These are phyloP conservation scores for Gonapodya prolifera DNA, from an alignment of 192 early-diverging fungal genomes.

Conservation along the genomic window DNA sequence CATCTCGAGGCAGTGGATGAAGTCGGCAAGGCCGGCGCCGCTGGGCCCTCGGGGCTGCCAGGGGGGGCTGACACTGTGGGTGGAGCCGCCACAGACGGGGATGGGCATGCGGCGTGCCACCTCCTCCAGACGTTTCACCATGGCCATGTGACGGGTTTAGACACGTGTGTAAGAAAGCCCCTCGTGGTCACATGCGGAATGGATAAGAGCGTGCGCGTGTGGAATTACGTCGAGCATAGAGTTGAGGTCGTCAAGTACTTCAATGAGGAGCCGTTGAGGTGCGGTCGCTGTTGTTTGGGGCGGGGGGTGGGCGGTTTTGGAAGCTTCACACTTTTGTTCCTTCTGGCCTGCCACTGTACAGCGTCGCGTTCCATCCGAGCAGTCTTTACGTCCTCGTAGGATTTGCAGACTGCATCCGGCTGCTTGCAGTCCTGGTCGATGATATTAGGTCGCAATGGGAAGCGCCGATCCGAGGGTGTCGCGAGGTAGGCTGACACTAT, in stretches of 20 bases:
- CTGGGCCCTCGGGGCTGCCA: no score
- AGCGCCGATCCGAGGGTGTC: slow-evolving; percentile 44
- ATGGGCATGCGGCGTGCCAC: background rate
- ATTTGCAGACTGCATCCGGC: slow-evolving; percentile 42
- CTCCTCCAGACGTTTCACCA: slow-evolving; percentile 42
- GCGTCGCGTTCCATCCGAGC: slow-evolving; percentile 43
- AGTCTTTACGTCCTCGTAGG: slow-evolving; percentile 50
- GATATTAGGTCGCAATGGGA: slow-evolving; percentile 43
- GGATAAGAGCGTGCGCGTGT: slow-evolving; percentile 42
- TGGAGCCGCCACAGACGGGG: background rate
- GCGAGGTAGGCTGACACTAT: slow-evolving; percentile 18
- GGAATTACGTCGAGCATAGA: slow-evolving; percentile 44
- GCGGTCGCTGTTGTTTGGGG: background rate
- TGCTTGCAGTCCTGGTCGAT: slow-evolving; percentile 50
- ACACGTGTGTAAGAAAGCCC: slow-evolving; percentile 42
- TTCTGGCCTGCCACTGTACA: slow-evolving; percentile 13
- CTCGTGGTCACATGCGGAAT: slow-evolving; percentile 39
- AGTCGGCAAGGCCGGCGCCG: background rate
- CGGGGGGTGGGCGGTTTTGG: background rate
- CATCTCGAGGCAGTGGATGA: background rate
- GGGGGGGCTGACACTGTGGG: background rate
- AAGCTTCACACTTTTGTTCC: no score
- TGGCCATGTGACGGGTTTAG: slow-evolving; percentile 35
- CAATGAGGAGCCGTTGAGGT: slow-evolving; percentile 29
- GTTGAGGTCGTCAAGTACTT: slow-evolving; percentile 48